A percentile compares a stretch with the other conserved stretches of the same genome.
Evolutionary conservation across 1,284 basidiomycete species (phyloP).

Genomic region (Kalmanozyma brasiliensis): DNA sequence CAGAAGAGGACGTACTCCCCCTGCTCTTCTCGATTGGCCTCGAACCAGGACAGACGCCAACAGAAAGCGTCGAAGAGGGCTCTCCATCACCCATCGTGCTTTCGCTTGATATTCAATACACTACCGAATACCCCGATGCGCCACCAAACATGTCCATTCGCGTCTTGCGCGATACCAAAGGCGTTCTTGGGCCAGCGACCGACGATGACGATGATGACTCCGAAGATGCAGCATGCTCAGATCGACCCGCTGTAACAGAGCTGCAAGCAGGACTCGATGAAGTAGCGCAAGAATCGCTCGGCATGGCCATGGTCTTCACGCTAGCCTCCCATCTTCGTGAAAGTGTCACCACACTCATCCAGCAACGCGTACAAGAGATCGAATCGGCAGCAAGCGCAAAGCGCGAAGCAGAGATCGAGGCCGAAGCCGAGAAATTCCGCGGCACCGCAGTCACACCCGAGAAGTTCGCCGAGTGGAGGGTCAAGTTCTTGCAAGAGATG

Average conservation of each 20-base stretch:
- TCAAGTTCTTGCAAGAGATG: slow-evolving; percentile 73
- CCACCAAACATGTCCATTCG: slow-evolving; percentile 81
- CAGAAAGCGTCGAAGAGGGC: slow-evolving; percentile 39
- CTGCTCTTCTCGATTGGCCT: slow-evolving; percentile 21
- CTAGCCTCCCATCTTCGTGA: slow-evolving; percentile 88
- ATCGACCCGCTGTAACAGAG: slow-evolving; percentile 26
- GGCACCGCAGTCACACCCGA: slow-evolving; percentile 88
- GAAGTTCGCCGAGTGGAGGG: slow-evolving; percentile 84
- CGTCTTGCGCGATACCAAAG: slow-evolving; percentile 71
- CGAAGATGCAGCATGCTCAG: not conserved
- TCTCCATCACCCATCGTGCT: slow-evolving; percentile 75
- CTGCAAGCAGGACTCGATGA: slow-evolving; percentile 72
- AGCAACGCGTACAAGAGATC: slow-evolving; percentile 73
- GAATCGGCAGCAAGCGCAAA: slow-evolving; percentile 74
- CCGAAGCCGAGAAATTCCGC: slow-evolving; percentile 84
- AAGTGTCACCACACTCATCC: slow-evolving; percentile 72
- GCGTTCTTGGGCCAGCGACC: slow-evolving; percentile 34
- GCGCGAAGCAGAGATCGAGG: slow-evolving; percentile 79
- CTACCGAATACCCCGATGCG: slow-evolving; percentile 78
- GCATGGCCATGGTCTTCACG: slow-evolving; percentile 98
- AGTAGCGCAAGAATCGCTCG: slow-evolving; percentile 85
- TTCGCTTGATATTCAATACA: slow-evolving; percentile 77
- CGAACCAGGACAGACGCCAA: slow-evolving; percentile 32
- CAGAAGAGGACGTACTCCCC: slow-evolving; percentile 79
- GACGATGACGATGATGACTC: slow-evolving; percentile 18